A percentile compares a stretch with the other conserved stretches of the same genome.
phyloP scores from a whole-genome alignment of 1,284 basidiomycete species.

The Trichosporon coremiiforme region DNA sequence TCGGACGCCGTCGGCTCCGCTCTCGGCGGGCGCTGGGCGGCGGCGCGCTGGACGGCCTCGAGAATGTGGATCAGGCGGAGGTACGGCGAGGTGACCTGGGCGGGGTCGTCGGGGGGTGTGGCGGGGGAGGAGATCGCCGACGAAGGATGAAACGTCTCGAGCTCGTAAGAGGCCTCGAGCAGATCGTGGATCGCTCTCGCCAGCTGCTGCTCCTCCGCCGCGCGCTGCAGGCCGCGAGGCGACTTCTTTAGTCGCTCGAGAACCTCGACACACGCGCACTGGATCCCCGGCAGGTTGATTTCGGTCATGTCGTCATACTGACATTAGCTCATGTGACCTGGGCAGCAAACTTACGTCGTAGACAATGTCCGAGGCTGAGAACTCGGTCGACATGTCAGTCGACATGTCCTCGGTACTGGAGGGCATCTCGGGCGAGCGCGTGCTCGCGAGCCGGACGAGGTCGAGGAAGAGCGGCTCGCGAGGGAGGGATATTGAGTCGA shows the following conservation, averaged over 20 bases:
- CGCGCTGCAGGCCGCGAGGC: constrained; percentile 6
- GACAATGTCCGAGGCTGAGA: constrained; percentile 11
- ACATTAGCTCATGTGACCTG: background rate
- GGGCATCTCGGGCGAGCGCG: background rate
- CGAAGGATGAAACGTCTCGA: constrained; percentile 41
- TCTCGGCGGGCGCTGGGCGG: constrained; percentile 12
- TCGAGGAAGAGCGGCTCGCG: constrained; percentile 7
- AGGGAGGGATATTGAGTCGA: background rate
- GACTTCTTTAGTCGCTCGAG: constrained; percentile 33
- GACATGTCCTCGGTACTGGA: background rate
- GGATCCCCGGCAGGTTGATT: constrained; percentile 37
- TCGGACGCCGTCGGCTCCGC: background rate
- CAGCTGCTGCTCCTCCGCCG: constrained; percentile 33
- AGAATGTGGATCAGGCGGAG: constrained; percentile 23
- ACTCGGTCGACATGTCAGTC: constrained; percentile 6
- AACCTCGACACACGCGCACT: constrained; percentile 38
- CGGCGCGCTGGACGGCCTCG: constrained; percentile 17
- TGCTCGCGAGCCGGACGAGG: background rate
- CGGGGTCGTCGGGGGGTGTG: constrained; percentile 23
- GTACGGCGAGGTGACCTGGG: constrained; percentile 21
- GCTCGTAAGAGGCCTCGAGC: constrained; percentile 47
- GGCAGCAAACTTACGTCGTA: constrained; percentile 4
- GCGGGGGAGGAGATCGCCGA: constrained; percentile 27
- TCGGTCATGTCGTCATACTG: constrained; percentile 33
- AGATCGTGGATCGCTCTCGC: constrained; percentile 42